Evolutionary conservation across 345 rosid species (phyloP).

Genomic region (Trapa incisa): DNA sequence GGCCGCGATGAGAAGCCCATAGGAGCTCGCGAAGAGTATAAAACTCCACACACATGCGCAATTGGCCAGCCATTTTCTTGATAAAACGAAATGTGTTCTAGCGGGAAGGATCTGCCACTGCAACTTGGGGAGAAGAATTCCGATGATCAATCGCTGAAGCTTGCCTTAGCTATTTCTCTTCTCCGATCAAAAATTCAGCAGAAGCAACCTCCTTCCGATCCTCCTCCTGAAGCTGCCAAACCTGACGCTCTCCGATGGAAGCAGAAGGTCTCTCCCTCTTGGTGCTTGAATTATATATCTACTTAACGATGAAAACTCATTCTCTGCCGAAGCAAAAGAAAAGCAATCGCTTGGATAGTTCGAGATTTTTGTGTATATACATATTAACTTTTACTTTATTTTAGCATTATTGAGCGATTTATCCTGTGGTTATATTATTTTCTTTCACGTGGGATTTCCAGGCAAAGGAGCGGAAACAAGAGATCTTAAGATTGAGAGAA

Average conservation of each 20-base stretch:
- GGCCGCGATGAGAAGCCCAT: too few species aligned
- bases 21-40: neutral
- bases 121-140: neutral
- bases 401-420: neutral
- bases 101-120: neutral
- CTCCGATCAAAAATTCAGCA: conserved; percentile 59
- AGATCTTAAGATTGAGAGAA: conserved; percentile 53
- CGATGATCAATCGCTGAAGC: conserved; percentile 38
- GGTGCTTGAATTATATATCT: neutral
- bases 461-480: conserved; percentile 81
- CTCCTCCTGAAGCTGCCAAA: conserved; percentile 17
- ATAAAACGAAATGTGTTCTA: neutral
- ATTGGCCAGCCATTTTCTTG: neutral
- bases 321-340: neutral
- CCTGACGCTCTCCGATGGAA: conserved; percentile 69
- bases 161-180: conserved; percentile 66
- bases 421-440: neutral
- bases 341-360: too few species aligned
- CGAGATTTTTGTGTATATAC: neutral
- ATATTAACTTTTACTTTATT: neutral
- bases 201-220: conserved; percentile 18
- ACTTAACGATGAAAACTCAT: neutral
- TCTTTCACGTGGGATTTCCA: conserved; percentile 14
- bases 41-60: neutral
- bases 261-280: conserved; percentile 46